Evolutionary conservation across 2,329 filamentous ascomycete species (phyloP), one percentile per base, ranked within the genome.

Genomic region (Colletotrichum chlorophyti): DNA sequence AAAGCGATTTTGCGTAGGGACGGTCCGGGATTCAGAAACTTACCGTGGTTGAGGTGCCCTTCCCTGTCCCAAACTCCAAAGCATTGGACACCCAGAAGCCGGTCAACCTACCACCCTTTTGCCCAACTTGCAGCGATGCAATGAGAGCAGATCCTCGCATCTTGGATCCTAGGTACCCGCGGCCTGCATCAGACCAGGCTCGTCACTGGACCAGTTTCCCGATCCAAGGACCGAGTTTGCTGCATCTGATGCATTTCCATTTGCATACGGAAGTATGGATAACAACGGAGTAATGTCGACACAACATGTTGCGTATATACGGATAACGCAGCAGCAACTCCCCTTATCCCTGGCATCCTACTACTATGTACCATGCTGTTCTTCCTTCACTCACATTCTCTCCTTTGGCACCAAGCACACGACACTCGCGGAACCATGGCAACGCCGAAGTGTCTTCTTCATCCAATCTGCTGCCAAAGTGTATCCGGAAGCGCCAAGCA

Each of bases 181-280:
- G 27, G 38, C 26, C 38, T 27, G 48, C 54, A 29, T 34, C 46
- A 29, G 19, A 4, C 38, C 32, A 42, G 23, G 29, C 24, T 37
- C 37, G 43, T 54, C 50, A 54, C 54, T 54, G 41, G 50, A 27
- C 15, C 55, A 54, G 51, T 43, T 55, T 55, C 51, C 38, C 47
- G 37, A 49, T 59, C 37, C n/a, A 15, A 15, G 42, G 24, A 17
- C 11, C 21, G 8, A 49, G 8, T 45, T 45, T 40, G 35, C 19
- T 34, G 42, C 42, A 59, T 38, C 29, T 14, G n/a, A 17, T 49
- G 17, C 15, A 27, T 17, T 8, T 27, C 17, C 31, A 45, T 17
- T n/a, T 14, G 7, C 6, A 49, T 23, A 49, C 49, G 51, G n/a
- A n/a, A n/a, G n/a, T n/a, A n/a, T 27, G 34, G 21, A 10, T 31